phyloP scores from a whole-genome alignment of 345 rosid genomes.

The Euclidium syriacum region DNA sequence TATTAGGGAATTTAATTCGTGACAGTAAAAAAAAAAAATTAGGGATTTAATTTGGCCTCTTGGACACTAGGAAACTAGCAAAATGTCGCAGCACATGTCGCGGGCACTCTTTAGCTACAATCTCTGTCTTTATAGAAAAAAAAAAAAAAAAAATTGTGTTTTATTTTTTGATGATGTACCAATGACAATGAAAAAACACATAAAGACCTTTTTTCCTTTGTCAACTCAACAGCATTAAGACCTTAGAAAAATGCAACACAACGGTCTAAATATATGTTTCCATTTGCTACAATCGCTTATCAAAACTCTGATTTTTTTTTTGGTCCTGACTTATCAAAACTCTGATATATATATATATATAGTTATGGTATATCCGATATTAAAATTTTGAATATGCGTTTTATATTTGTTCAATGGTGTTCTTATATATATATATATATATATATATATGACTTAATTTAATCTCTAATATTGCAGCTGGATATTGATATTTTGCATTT shows the following conservation, averaged over 20 bases:
- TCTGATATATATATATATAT: no score
- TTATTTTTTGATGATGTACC: not conserved
- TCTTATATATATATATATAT: not conserved
- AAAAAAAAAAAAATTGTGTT: not conserved
- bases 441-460: not conserved
- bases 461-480: not conserved
- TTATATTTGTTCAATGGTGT: no score
- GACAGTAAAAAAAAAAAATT: no score
- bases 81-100: slow-evolving; percentile 33
- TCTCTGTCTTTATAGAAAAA: not conserved
- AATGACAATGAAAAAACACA: not conserved
- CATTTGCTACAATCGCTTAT: not conserved
- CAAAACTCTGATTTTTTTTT: no score
- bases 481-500: no score
- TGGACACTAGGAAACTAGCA: slow-evolving; percentile 21
- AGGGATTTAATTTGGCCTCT: not conserved
- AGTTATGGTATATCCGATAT: no score
- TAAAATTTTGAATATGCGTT: no score
- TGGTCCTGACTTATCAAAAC: no score
- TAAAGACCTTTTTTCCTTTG: not conserved
- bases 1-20: no score
- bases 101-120: slow-evolving; percentile 15
- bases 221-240: no score
- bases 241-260: not conserved
- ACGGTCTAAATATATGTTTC: slow-evolving; percentile 1